Percentiles rank a stretch among this genome's conserved stretches.
Conservation (phyloP, 1,284 basidiomycete genomes). For the Exobasidium rhododendri region DNA sequence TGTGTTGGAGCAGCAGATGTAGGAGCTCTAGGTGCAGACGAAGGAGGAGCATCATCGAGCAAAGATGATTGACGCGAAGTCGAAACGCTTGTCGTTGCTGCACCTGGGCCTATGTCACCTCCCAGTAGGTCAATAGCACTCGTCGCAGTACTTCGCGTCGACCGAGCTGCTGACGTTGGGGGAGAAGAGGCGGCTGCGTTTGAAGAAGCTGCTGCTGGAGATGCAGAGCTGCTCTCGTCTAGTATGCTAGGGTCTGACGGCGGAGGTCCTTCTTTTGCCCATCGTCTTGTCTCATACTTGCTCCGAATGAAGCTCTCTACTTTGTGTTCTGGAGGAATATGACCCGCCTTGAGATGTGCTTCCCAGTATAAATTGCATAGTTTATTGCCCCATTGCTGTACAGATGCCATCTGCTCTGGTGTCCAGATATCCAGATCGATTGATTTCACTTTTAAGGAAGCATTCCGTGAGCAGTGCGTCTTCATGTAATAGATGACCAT, state of each 20-base stretch:
- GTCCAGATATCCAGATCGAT: conserved; percentile 98
- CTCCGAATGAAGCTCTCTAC: conserved; percentile 96
- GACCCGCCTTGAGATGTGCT: conserved; percentile 86
- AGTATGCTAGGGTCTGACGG: conserved; percentile 78
- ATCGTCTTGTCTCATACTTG: conserved; percentile 88
- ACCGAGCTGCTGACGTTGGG: background rate
- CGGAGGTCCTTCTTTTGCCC: conserved; percentile 83
- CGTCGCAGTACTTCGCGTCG: background rate
- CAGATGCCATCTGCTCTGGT: conserved; percentile 82
- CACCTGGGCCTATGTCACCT: conserved; percentile 13
- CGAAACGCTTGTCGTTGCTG: conserved; percentile 38
- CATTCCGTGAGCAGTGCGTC: background rate
- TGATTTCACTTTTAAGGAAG: conserved; percentile 70
- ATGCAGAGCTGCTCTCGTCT: conserved; percentile 58
- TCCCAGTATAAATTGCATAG: conserved; percentile 96
- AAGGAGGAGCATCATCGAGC: conserved; percentile 15
- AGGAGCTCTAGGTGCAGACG: conserved; percentile 25
- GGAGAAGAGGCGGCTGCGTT: conserved; percentile 2
- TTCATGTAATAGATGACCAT: background rate
- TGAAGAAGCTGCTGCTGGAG: conserved; percentile 18
- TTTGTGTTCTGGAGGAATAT: conserved; percentile 93
- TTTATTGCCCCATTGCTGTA: conserved; percentile 84
- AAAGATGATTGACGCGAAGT: conserved; percentile 20
- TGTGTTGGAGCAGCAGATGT: conserved; percentile 43
- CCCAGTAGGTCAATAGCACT: conserved; percentile 22